Evolutionary conservation across 768 basidiomycete genomes (phyloP).

Genomic region (Suillus brevipes): DNA sequence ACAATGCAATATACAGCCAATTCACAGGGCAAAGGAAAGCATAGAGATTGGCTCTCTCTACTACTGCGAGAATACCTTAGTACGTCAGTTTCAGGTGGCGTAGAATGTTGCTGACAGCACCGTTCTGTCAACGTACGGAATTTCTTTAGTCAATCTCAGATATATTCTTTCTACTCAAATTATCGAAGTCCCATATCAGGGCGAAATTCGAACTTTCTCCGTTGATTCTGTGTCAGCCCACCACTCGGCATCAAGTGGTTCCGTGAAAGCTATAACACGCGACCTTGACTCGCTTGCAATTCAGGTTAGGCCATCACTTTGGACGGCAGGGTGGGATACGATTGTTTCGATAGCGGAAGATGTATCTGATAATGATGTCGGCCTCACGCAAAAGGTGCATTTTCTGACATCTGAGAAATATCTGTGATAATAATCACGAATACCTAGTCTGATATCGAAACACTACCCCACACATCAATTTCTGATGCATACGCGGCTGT

Average conservation of each 20-base stretch:
- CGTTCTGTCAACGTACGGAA: constrained; percentile 11
- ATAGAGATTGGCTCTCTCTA: constrained; percentile 66
- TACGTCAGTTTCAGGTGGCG: constrained; percentile 31
- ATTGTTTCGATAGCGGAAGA: constrained; percentile 45
- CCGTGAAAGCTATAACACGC: constrained; percentile 36
- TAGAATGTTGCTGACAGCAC: constrained; percentile 3
- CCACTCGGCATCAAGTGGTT: constrained; percentile 20
- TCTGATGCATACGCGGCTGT: constrained; percentile 75
- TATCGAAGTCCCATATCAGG: constrained; percentile 66
- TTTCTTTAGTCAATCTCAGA: constrained; percentile 65
- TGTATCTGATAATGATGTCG: constrained; percentile 24
- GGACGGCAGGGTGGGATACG: constrained; percentile 72
- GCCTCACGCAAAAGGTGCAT: constrained; percentile 35
- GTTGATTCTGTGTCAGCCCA: constrained; percentile 47
- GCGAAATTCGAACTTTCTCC: constrained; percentile 53
- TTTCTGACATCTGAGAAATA: constrained; percentile 14
- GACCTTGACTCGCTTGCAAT: constrained; percentile 49
- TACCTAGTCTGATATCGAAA: constrained; percentile 47
- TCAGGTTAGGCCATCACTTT: constrained; percentile 42
- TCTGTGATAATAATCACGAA: constrained; percentile 16
- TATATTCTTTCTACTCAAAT: constrained; percentile 63
- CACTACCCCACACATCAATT: constrained; percentile 41
- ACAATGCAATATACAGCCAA: constrained; percentile 22
- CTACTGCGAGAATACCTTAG: constrained; percentile 69
- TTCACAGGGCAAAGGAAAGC: constrained; percentile 32